Percentiles rank a stretch among this genome's conserved stretches.
These are phyloP conservation scores for Tetrahymena thermophila DNA, from an alignment of 73 alveolate species.

Conservation along the genomic window DNA sequence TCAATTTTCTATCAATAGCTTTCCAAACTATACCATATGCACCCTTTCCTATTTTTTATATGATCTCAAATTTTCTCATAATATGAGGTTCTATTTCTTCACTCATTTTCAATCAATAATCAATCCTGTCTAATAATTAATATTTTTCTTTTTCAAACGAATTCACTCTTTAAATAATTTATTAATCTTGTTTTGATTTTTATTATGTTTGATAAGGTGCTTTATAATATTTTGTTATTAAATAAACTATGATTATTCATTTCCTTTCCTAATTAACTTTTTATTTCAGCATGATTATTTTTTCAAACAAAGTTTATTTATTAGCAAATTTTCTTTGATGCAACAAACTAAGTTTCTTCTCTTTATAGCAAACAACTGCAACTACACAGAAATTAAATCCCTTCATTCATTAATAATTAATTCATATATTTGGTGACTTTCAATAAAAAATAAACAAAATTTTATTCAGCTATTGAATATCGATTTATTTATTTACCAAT, in stretches of 20 bases:
- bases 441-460: too few species aligned
- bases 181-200: neutral
- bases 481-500: too few species aligned
- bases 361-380: neutral
- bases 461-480: too few species aligned
- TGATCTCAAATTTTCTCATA: conserved; percentile 73
- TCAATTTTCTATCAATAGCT: conserved; percentile 81
- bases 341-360: neutral
- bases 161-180: neutral
- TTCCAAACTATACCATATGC: conserved; percentile 95
- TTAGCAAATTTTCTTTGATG: neutral
- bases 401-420: too few species aligned
- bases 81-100: conserved; percentile 84
- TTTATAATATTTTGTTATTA: neutral
- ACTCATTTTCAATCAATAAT: conserved; percentile 48
- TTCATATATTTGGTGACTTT: too few species aligned
- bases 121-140: neutral
- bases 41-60: conserved; percentile 84
- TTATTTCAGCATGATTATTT: neutral
- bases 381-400: neutral
- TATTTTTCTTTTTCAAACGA: neutral
- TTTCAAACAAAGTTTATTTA: neutral
- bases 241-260: neutral
- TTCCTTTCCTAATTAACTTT: neutral
- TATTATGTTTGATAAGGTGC: neutral